Evolutionary conservation across 768 basidiomycete genomes (phyloP).

Genomic region (Macrolepiota albuminosa): DNA sequence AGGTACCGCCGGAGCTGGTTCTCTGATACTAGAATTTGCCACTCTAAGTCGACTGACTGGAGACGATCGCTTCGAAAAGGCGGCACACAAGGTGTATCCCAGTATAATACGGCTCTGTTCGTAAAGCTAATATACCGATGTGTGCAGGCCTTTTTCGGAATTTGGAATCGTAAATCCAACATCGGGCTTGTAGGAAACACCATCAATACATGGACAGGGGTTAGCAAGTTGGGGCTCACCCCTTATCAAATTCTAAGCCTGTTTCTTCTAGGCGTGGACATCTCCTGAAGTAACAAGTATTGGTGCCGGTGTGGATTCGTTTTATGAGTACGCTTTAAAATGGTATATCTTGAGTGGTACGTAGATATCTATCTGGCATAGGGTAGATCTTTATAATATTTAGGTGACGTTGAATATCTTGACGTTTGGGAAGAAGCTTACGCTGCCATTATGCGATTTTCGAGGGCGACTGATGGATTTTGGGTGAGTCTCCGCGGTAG

Average conservation of each 20-base stretch:
- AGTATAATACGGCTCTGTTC: background rate
- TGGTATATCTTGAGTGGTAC: constrained; percentile 85
- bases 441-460: constrained; percentile 79
- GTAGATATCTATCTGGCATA: constrained; percentile 3
- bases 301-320: constrained; percentile 94
- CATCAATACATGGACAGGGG: constrained; percentile 79
- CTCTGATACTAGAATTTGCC: constrained; percentile 91
- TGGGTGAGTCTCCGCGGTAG: constrained; percentile 50
- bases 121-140: background rate
- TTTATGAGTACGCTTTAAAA: constrained; percentile 91
- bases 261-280: constrained; percentile 56
- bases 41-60: constrained; percentile 88
- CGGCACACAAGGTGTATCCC: constrained; percentile 55
- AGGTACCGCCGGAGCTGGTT: constrained; percentile 93
- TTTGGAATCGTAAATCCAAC: constrained; percentile 89
- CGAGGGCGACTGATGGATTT: constrained; percentile 79
- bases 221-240: constrained; percentile 29
- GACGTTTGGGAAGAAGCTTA: constrained; percentile 86
- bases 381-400: background rate
- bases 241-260: background rate
- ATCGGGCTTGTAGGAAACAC: constrained; percentile 87
- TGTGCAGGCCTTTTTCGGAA: constrained; percentile 72
- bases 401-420: constrained; percentile 74
- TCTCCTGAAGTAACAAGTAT: constrained; percentile 74
- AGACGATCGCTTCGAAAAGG: constrained; percentile 86